These are phyloP conservation scores for Hymenoscyphus salicellus DNA, from an alignment of 2,329 filamentous ascomycete genomes.

Conservation along the genomic window DNA sequence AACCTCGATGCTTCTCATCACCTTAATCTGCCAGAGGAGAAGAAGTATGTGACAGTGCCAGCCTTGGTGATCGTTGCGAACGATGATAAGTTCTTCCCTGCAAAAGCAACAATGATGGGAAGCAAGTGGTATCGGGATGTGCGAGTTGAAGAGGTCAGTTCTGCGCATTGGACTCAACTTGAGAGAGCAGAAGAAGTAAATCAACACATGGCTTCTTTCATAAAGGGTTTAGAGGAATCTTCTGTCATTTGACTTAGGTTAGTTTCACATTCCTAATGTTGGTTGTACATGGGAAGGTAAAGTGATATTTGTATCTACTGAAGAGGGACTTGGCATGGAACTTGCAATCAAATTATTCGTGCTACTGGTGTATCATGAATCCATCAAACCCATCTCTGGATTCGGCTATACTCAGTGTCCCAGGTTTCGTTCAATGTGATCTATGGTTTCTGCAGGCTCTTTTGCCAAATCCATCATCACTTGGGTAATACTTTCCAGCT, in stretches of 20 bases:
- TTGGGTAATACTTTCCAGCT: not conserved
- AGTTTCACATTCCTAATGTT: not conserved
- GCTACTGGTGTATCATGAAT: not conserved
- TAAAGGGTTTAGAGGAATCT: not conserved
- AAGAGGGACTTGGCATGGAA: not conserved
- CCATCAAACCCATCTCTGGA: not conserved
- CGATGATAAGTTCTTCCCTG: not conserved
- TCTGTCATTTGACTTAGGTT: not conserved
- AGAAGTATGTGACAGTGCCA: not conserved
- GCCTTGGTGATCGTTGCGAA: not conserved
- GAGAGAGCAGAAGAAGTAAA: conserved; percentile 3
- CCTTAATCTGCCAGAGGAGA: not conserved
- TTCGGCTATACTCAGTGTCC: not conserved
- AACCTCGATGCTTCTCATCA: not conserved
- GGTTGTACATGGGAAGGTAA: not conserved
- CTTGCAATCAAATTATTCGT: not conserved
- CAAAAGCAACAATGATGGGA: not conserved
- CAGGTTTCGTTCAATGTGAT: not conserved
- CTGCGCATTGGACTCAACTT: conserved; percentile 7
- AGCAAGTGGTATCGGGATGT: not conserved
- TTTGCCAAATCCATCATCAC: not conserved
- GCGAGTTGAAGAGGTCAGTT: conserved; percentile 3
- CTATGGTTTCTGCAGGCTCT: not conserved
- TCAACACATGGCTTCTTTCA: not conserved
- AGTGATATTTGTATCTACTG: not conserved